These are phyloP conservation scores for Epichloe baconii DNA, from an alignment of 2,329 filamentous ascomycete species.

Conservation along the genomic window DNA sequence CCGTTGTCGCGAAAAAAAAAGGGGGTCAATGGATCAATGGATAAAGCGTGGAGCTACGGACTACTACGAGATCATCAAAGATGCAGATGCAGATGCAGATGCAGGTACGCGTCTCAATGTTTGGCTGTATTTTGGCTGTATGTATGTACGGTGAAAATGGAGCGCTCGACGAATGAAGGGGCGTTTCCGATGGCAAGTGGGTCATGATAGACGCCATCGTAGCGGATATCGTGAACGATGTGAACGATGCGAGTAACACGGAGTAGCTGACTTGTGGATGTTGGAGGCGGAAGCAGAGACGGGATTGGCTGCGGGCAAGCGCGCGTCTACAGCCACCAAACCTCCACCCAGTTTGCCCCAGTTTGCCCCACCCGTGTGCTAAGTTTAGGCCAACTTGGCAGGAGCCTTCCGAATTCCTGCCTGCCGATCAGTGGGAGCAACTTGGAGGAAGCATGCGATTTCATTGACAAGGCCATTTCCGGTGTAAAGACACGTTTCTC, in stretches of 20 bases:
- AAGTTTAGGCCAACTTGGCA: not conserved
- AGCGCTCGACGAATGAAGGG: not conserved
- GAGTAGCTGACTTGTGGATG: not conserved
- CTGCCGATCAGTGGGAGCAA: not conserved
- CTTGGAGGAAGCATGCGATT: not conserved
- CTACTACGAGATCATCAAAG: not conserved
- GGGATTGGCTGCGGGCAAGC: slow-evolving; percentile 3
- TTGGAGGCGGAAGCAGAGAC: not conserved
- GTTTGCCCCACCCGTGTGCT: not conserved
- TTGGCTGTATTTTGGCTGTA: too few relatives aligned
- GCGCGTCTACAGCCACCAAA: slow-evolving; percentile 2
- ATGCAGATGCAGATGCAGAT: not conserved
- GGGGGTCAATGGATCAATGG: not conserved
- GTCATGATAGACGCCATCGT: not conserved
- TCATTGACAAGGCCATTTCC: not conserved
- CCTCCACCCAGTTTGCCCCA: not conserved
- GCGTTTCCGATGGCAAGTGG: not conserved
- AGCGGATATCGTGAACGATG: not conserved
- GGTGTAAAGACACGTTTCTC: not conserved
- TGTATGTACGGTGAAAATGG: not conserved
- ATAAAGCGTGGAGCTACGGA: not conserved
- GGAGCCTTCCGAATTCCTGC: not conserved
- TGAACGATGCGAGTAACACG: too few relatives aligned
- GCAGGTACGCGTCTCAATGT: not conserved
- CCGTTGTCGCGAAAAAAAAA: not conserved